Conservation (phyloP, 1,284 basidiomycete genomes). For the Heterobasidion occidentale region DNA sequence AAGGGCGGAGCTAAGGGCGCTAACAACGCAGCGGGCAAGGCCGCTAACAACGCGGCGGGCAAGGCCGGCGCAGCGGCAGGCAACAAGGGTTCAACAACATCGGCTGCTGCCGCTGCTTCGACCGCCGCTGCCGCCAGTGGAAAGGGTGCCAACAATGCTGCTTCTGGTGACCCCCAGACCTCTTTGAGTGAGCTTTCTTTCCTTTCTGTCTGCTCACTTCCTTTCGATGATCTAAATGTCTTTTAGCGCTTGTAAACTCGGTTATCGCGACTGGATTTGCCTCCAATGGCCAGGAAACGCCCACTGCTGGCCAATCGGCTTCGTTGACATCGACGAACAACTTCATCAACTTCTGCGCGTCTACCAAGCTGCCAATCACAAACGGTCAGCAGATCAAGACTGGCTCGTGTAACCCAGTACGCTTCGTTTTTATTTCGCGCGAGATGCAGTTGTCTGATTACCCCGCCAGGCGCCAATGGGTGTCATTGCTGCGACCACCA, state of each 20-base stretch:
- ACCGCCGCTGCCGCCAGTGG: slow-evolving; percentile 9
- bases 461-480: slow-evolving; percentile 25
- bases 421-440: slow-evolving; percentile 23
- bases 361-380: slow-evolving; percentile 28
- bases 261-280: slow-evolving; percentile 36
- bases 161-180: slow-evolving; percentile 8
- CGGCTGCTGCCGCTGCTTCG: slow-evolving; percentile 1
- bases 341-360: slow-evolving; percentile 44
- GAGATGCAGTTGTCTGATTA: background rate
- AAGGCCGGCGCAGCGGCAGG: slow-evolving; percentile 10
- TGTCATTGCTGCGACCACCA: slow-evolving; percentile 30
- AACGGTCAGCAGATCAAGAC: slow-evolving; percentile 35
- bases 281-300: slow-evolving; percentile 33
- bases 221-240: background rate
- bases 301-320: slow-evolving; percentile 34
- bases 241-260: slow-evolving; percentile 26
- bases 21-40: slow-evolving; percentile 6
- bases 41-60: background rate
- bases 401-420: slow-evolving; percentile 34
- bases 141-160: slow-evolving; percentile 11
- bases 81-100: slow-evolving; percentile 4
- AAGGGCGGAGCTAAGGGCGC: slow-evolving; percentile 5
- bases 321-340: slow-evolving; percentile 47
- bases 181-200: slow-evolving; percentile 7
- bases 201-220: background rate